phyloP scores from a whole-genome alignment of 495 filamentous ascomycete species.

The Annulohypoxylon maeteangense region DNA sequence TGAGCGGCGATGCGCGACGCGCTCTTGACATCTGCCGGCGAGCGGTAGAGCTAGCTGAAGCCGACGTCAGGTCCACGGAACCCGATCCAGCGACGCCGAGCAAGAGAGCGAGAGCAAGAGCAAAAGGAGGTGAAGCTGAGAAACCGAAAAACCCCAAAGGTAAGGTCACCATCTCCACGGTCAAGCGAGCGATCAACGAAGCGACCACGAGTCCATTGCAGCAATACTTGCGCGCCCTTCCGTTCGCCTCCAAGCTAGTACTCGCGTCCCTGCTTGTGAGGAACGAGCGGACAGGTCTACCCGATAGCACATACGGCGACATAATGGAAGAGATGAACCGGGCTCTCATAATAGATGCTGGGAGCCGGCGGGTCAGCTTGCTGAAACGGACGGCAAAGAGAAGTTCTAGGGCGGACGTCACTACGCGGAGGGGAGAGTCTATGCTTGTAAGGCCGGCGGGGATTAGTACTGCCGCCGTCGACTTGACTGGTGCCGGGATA shows the following conservation, averaged over 20 bases:
- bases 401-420: slow-evolving; percentile 9
- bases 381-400: slow-evolving; percentile 23
- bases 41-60: slow-evolving; percentile 94
- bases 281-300: slow-evolving; percentile 82
- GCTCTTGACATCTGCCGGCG: slow-evolving; percentile 95
- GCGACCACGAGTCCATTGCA: slow-evolving; percentile 92
- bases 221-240: slow-evolving; percentile 82
- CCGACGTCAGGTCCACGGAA: slow-evolving; percentile 61
- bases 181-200: slow-evolving; percentile 94
- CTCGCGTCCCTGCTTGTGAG: slow-evolving; percentile 82
- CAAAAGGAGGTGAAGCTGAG: slow-evolving; percentile 25
- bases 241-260: slow-evolving; percentile 84
- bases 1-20: slow-evolving; percentile 91
- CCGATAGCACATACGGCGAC: slow-evolving; percentile 89
- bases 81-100: slow-evolving; percentile 54
- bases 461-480: slow-evolving; percentile 77
- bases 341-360: slow-evolving; percentile 71
- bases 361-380: slow-evolving; percentile 51
- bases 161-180: slow-evolving; percentile 87
- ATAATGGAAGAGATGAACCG: slow-evolving; percentile 89
- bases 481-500: slow-evolving; percentile 87
- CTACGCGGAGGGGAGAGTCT: slow-evolving; percentile 4
- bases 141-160: slow-evolving; percentile 48
- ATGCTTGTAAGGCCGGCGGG: slow-evolving; percentile 64
- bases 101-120: slow-evolving; percentile 46